A percentile compares a stretch with the other conserved stretches of the same genome.
Evolutionary conservation across 2,329 filamentous ascomycete species (phyloP).

Genomic region (Claviceps paspali): DNA sequence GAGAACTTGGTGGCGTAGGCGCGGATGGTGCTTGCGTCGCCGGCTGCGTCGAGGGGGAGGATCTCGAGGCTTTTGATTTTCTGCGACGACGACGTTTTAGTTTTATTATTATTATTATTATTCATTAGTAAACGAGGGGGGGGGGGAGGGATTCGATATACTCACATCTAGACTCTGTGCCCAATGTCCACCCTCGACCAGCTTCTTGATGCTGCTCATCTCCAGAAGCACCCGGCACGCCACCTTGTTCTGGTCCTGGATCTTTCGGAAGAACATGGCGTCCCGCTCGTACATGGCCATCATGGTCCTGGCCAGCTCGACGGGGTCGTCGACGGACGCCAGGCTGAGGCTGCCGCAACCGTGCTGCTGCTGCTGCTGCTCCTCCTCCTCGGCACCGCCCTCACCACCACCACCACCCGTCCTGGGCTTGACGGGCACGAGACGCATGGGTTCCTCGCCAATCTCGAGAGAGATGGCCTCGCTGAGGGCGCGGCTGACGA

Average conservation of each 20-base stretch:
- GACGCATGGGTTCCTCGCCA: constrained; percentile 61
- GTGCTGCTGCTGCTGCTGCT: constrained; percentile 18
- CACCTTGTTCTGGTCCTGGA: constrained; percentile 39
- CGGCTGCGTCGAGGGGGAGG: constrained; percentile 60
- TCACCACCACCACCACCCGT: constrained; percentile 9
- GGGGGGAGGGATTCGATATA: neutral
- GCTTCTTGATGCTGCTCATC: constrained; percentile 45
- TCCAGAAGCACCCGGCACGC: constrained; percentile 42
- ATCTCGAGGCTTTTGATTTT: constrained; percentile 61
- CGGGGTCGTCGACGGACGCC: constrained; percentile 43
- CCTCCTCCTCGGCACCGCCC: constrained; percentile 21
- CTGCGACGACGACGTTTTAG: constrained; percentile 27
- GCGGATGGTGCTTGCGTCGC: constrained; percentile 67
- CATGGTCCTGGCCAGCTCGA: constrained; percentile 45
- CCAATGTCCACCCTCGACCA: constrained; percentile 41
- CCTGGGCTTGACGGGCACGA: constrained; percentile 68
- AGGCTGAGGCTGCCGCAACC: constrained; percentile 42
- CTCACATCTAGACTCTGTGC: constrained; percentile 43
- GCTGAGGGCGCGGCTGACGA: constrained; percentile 79
- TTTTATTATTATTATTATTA: too few relatives aligned
- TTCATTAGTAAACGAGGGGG: too few relatives aligned
- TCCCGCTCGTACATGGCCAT: constrained; percentile 48
- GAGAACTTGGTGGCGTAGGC: constrained; percentile 69
- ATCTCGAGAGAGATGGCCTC: constrained; percentile 79
- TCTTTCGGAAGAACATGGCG: constrained; percentile 43